A percentile compares a stretch with the other conserved stretches of the same genome.
Evolutionary conservation across 176 grass and related monocot genomes (phyloP).

Genomic region (Areca catechu): DNA sequence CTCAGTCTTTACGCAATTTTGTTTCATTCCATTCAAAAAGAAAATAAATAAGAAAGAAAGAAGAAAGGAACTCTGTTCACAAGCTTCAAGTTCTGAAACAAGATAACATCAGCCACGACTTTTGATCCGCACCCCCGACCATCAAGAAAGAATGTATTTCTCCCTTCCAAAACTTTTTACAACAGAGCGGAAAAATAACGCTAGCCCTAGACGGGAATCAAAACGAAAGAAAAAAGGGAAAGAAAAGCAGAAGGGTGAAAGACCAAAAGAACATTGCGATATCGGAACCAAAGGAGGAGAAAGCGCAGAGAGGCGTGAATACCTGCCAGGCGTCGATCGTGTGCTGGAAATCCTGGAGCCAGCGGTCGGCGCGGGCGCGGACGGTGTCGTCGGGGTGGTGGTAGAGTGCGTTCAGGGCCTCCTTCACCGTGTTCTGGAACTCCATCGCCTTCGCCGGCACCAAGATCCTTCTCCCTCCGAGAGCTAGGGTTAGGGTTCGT

Average conservation of each 20-base stretch:
- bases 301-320: background rate
- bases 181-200: no score
- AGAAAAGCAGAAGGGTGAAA: background rate
- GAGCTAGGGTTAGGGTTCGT: slow-evolving; percentile 11
- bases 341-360: slow-evolving; percentile 96
- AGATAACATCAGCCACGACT: no score
- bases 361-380: slow-evolving; percentile 64
- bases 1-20: no score
- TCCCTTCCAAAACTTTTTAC: no score
- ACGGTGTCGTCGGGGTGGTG: slow-evolving; percentile 54
- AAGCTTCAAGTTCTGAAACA: no score
- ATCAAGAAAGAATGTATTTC: no score
- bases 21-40: no score
- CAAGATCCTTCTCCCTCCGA: background rate
- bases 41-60: no score
- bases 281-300: background rate
- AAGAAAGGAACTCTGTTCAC: no score
- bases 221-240: no score
- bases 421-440: slow-evolving; percentile 77
- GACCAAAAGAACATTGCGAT: background rate
- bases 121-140: no score
- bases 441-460: slow-evolving; percentile 36
- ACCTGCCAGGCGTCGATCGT: slow-evolving; percentile 99
- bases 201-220: no score
- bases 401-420: slow-evolving; percentile 71